Percentiles rank a stretch among this genome's conserved stretches.
Conservation (phyloP, 257 asterid species). For the Paraleonurus japonicus region DNA sequence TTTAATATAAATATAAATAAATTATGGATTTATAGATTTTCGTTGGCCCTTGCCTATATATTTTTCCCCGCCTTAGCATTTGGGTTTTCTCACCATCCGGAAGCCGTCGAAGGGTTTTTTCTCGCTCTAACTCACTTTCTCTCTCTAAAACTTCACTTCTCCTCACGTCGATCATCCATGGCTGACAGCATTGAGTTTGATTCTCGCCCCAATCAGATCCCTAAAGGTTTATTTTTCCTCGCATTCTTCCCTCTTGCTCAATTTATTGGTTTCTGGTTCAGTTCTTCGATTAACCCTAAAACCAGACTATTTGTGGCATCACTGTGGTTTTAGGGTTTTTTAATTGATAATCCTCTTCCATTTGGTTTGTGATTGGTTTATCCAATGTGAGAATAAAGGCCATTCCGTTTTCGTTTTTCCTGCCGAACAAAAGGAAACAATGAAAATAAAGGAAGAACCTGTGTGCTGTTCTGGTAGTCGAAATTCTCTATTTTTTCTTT, state of each 20-base stretch:
- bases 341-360: neutral
- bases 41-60: neutral
- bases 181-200: constrained; percentile 55
- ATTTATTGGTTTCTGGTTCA: neutral
- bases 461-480: neutral
- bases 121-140: constrained; percentile 21
- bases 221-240: constrained; percentile 38
- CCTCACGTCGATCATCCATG: constrained; percentile 49
- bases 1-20: too few relatives aligned
- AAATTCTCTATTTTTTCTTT: neutral
- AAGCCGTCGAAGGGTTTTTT: constrained; percentile 26
- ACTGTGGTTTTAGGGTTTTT: constrained; percentile 41
- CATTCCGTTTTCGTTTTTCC: neutral
- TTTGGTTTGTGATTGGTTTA: constrained; percentile 1
- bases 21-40: too few relatives aligned
- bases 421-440: neutral
- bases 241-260: constrained; percentile 17
- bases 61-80: neutral
- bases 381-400: constrained; percentile 6
- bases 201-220: constrained; percentile 56
- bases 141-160: neutral
- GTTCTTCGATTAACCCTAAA: constrained; percentile 32
- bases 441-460: neutral
- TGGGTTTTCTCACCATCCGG: neutral
- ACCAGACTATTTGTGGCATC: constrained; percentile 17